Evolutionary conservation across 23 red algal species (phyloP).

Genomic region (Gracilaria domingensis): DNA sequence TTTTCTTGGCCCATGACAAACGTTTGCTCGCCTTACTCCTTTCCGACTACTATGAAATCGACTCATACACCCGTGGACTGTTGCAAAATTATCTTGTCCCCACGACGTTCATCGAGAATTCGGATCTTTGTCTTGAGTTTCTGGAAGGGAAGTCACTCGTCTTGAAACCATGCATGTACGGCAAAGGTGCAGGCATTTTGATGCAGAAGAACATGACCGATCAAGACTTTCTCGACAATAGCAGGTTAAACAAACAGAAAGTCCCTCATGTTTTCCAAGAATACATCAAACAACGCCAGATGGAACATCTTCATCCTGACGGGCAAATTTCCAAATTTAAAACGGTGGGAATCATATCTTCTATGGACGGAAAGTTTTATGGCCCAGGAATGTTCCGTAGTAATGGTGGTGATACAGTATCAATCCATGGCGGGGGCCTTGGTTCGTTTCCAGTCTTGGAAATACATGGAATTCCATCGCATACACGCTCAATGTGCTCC

Average conservation of each 20-base stretch:
- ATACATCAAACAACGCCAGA: slow-evolving; percentile 5
- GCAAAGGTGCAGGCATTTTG: slow-evolving; percentile 10
- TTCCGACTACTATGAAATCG: background rate
- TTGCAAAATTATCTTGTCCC: slow-evolving; percentile 2
- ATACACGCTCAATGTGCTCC: background rate
- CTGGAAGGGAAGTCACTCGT: slow-evolving; percentile 3
- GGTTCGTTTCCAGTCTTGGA: background rate
- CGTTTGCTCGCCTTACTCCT: background rate
- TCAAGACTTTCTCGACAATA: background rate
- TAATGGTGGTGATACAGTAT: background rate
- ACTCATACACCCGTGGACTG: slow-evolving; percentile 1
- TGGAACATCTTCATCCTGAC: background rate
- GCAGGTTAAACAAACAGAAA: background rate
- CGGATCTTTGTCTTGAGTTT: background rate
- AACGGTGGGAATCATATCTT: slow-evolving; percentile 11
- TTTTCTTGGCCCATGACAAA: slow-evolving; percentile 39
- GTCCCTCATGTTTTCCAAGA: background rate
- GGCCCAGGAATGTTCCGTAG: slow-evolving; percentile 6
- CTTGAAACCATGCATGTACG: background rate
- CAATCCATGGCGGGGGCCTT: background rate
- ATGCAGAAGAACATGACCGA: slow-evolving; percentile 35
- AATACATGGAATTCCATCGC: background rate
- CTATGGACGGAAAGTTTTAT: slow-evolving; percentile 17
- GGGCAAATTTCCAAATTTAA: background rate
- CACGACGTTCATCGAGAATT: background rate